phyloP scores from a whole-genome alignment of 2,329 filamentous ascomycete species.

The Claviceps sp. region DNA sequence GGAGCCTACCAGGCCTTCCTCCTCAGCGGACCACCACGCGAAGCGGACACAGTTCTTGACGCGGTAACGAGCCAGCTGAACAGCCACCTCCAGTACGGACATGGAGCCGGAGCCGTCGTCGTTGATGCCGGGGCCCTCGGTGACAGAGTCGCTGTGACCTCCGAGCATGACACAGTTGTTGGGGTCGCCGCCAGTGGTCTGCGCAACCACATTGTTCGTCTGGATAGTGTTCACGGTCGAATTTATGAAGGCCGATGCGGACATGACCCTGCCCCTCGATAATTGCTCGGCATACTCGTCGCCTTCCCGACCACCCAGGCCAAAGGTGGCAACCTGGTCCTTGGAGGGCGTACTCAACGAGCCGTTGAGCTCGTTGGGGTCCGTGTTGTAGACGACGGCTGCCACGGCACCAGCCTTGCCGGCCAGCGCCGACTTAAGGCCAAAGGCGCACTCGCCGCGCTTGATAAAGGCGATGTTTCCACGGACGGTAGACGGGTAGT shows the following conservation, averaged over 20 bases:
- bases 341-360: constrained; percentile 51
- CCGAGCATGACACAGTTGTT: constrained; percentile 54
- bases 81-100: constrained; percentile 48
- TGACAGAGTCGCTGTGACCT: constrained; percentile 49
- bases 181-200: constrained; percentile 44
- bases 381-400: constrained; percentile 64
- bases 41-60: constrained; percentile 55
- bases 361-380: constrained; percentile 46
- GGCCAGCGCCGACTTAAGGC: constrained; percentile 54
- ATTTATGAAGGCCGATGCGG: constrained; percentile 46
- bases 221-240: constrained; percentile 38
- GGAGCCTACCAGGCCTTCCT: constrained; percentile 51
- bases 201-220: constrained; percentile 49
- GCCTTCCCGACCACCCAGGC: constrained; percentile 47
- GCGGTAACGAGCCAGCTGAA: constrained; percentile 40
- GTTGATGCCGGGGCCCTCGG: constrained; percentile 59
- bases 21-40: constrained; percentile 55
- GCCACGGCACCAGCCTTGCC: constrained; percentile 56
- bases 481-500: constrained; percentile 45
- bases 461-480: constrained; percentile 58
- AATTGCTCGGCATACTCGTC: constrained; percentile 41
- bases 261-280: constrained; percentile 32
- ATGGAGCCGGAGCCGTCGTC: constrained; percentile 60
- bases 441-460: constrained; percentile 60
- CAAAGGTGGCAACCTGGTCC: constrained; percentile 54